Evolutionary conservation across 306 rosid species (phyloP).

Genomic region (Lithocarpus polystachyus): DNA sequence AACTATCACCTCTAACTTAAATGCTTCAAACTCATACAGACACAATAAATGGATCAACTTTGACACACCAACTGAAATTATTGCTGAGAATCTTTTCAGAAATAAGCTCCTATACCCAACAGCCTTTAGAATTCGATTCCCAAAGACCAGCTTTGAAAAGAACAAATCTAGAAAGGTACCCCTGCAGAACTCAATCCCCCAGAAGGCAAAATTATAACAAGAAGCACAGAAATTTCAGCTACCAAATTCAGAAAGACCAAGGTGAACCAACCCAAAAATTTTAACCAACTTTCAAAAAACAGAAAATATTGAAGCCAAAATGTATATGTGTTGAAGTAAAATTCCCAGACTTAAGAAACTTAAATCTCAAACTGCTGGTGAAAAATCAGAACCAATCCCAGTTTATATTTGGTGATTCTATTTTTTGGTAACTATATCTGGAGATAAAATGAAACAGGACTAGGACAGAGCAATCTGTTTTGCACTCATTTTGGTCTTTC

Average conservation of each 20-base stretch:
- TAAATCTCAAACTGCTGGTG: not conserved
- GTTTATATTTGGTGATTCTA: slow-evolving; percentile 20
- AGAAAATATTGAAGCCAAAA: not conserved
- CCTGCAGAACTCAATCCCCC: not conserved
- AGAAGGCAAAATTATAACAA: slow-evolving; percentile 3
- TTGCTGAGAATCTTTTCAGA: not conserved
- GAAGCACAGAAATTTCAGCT: slow-evolving; percentile 1
- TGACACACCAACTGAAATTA: not conserved
- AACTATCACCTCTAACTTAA: not conserved
- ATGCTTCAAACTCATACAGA: not conserved
- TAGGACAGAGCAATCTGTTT: not conserved
- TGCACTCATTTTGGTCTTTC: not conserved
- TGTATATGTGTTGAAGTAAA: slow-evolving; percentile 13
- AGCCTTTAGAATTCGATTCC: slow-evolving; percentile 9
- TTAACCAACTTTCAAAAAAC: not conserved
- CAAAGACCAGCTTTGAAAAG: not conserved
- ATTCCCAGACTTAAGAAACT: slow-evolving; percentile 11
- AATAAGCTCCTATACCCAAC: slow-evolving; percentile 3
- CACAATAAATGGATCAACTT: not conserved
- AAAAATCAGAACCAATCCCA: not conserved
- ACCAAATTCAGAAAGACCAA: not conserved
- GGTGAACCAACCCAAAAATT: not conserved
- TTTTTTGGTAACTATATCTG: not conserved
- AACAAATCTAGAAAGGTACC: not conserved
- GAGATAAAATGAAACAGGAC: slow-evolving; percentile 13